Conservation (phyloP, 495 filamentous ascomycete species). For the Annulohypoxylon moriforme region DNA sequence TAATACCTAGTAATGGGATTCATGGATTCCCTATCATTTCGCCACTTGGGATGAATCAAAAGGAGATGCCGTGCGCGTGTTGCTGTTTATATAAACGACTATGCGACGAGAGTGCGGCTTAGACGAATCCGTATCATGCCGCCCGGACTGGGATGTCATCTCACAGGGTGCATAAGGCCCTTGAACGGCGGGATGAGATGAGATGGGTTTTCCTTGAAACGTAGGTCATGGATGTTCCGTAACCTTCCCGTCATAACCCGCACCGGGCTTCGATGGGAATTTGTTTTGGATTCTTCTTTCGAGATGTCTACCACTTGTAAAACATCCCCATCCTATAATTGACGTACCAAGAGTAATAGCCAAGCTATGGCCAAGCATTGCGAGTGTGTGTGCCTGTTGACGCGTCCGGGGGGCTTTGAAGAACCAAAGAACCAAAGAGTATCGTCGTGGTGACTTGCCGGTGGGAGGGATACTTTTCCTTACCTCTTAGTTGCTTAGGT, state of each 20-base stretch:
- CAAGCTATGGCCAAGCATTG: conserved; percentile 12
- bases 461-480: not conserved
- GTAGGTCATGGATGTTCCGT: not conserved
- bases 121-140: conserved; percentile 39
- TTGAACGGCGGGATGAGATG: conserved; percentile 30
- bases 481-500: not conserved
- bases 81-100: conserved; percentile 44
- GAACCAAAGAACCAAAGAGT: not conserved
- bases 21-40: conserved; percentile 36
- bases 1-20: conserved; percentile 18
- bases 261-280: not conserved
- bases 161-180: conserved; percentile 30
- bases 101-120: conserved; percentile 37
- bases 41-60: conserved; percentile 33
- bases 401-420: conserved; percentile 21
- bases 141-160: conserved; percentile 21
- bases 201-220: conserved; percentile 42
- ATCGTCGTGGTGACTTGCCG: conserved; percentile 5
- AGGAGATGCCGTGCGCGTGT: conserved; percentile 28
- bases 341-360: conserved; percentile 4
- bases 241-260: conserved; percentile 4
- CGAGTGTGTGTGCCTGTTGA: conserved; percentile 13
- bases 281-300: conserved; percentile 8
- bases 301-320: not conserved
- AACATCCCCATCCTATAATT: not conserved